These are phyloP conservation scores for Zoysia japonica DNA, from an alignment of 176 grass and related monocot species.

Conservation along the genomic window DNA sequence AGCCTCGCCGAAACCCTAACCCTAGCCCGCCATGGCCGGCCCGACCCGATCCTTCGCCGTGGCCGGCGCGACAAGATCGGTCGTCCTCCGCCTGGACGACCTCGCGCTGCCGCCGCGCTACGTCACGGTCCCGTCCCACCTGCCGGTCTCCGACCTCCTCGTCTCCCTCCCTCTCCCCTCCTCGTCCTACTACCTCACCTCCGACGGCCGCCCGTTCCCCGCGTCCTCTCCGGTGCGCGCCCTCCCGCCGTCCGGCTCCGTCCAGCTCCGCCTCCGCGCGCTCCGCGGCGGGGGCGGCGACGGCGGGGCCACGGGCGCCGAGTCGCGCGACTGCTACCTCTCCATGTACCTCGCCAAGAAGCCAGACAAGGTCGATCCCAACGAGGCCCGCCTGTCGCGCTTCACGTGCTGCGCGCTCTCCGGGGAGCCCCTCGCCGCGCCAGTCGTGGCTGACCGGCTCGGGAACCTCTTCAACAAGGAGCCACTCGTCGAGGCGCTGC, in stretches of 20 bases:
- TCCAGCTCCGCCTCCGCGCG: slow-evolving; percentile 56
- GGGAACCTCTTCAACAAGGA: slow-evolving; percentile 97
- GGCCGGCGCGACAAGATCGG: slow-evolving; percentile 5
- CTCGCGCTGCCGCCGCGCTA: slow-evolving; percentile 41
- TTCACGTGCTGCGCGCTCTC: slow-evolving; percentile 95
- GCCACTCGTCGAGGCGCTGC: slow-evolving; percentile 86
- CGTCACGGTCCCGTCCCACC: slow-evolving; percentile 49
- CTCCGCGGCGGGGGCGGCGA: slow-evolving; percentile 88
- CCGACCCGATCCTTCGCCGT: neutral
- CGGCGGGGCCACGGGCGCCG: slow-evolving; percentile 90
- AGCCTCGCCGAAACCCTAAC: slow-evolving; percentile 44
- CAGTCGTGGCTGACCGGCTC: slow-evolving; percentile 72
- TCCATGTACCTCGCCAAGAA: slow-evolving; percentile 94
- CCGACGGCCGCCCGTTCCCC: slow-evolving; percentile 52
- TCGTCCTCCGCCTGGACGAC: slow-evolving; percentile 53
- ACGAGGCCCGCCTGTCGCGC: slow-evolving; percentile 82
- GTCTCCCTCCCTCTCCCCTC: slow-evolving; percentile 34
- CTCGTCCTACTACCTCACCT: slow-evolving; percentile 67
- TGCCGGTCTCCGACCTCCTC: slow-evolving; percentile 59
- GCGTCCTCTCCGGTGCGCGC: slow-evolving; percentile 25
- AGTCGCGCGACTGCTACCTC: slow-evolving; percentile 99
- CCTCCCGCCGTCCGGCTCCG: slow-evolving; percentile 36
- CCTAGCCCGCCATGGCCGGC: slow-evolving; percentile 40
- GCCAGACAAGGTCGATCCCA: slow-evolving; percentile 95
- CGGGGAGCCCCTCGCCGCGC: slow-evolving; percentile 62